Evolutionary conservation across 805 yeast species (phyloP).

Genomic region (Kregervanrija pseudodelftensis): DNA sequence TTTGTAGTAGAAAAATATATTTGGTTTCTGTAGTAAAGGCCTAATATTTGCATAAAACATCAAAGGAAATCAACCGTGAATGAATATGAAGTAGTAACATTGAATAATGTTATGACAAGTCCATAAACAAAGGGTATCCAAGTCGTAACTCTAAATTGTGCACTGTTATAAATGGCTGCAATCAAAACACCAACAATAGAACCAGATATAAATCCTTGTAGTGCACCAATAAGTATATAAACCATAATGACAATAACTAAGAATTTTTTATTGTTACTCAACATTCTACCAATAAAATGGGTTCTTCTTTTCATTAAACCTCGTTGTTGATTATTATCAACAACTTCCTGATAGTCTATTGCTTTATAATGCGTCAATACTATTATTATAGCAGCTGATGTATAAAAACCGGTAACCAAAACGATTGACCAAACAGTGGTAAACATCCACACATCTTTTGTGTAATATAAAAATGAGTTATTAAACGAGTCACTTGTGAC

Average conservation of each 20-base stretch:
- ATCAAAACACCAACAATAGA: slow-evolving; percentile 69
- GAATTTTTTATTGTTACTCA: slow-evolving; percentile 8
- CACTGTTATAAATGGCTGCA: slow-evolving; percentile 71
- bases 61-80: slow-evolving; percentile 39
- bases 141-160: slow-evolving; percentile 81
- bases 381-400: slow-evolving; percentile 59
- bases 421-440: slow-evolving; percentile 78
- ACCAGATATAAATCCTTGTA: slow-evolving; percentile 67
- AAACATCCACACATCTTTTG: slow-evolving; percentile 73
- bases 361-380: slow-evolving; percentile 39
- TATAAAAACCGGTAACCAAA: slow-evolving; percentile 54
- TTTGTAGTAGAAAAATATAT: too few relatives aligned
- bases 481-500: slow-evolving; percentile 27
- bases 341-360: slow-evolving; percentile 8
- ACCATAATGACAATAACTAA: slow-evolving; percentile 35
- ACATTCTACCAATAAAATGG: slow-evolving; percentile 1
- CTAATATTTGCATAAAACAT: neutral
- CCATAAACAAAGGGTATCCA: slow-evolving; percentile 93
- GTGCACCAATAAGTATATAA: slow-evolving; percentile 48
- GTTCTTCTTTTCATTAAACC: neutral
- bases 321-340: neutral
- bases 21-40: slow-evolving; percentile 16
- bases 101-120: slow-evolving; percentile 56
- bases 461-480: slow-evolving; percentile 56
- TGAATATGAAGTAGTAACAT: slow-evolving; percentile 61